Conservation (phyloP, 2,329 filamentous ascomycete genomes). For the Piedraia hortae region DNA sequence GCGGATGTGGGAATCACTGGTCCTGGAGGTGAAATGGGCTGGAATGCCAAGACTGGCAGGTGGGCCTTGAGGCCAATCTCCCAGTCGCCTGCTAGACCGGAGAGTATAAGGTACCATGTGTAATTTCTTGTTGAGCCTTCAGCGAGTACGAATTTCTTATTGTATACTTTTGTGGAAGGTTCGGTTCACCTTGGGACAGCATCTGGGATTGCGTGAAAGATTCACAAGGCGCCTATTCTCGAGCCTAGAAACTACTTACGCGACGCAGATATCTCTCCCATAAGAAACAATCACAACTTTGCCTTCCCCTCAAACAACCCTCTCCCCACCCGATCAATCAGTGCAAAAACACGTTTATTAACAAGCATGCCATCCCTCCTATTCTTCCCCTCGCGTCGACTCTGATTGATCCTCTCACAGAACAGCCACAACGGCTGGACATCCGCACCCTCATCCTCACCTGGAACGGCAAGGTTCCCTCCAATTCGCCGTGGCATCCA, state of each 20-base stretch:
- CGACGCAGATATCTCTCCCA: background rate
- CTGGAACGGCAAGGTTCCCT: constrained; percentile 39
- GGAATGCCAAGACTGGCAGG: constrained; percentile 8
- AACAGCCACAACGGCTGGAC: constrained; percentile 95
- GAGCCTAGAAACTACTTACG: background rate
- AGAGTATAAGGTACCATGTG: no score
- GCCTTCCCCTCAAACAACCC: constrained; percentile 40
- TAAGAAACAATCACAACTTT: constrained; percentile 2
- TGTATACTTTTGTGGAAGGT: no score
- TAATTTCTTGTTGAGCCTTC: no score
- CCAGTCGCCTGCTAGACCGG: no score
- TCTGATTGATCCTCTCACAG: constrained; percentile 60
- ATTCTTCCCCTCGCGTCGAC: constrained; percentile 78
- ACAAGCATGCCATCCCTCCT: constrained; percentile 79
- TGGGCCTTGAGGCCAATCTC: constrained; percentile 8
- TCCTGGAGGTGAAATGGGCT: constrained; percentile 8
- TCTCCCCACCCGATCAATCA: constrained; percentile 47
- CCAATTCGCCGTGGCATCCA: constrained; percentile 34
- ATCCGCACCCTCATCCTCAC: no score
- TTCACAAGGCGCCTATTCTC: background rate
- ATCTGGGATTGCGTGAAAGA: no score
- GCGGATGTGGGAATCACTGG: constrained; percentile 4
- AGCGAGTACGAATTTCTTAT: no score
- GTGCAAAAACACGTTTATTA: constrained; percentile 45
- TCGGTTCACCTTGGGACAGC: no score